Conservation (phyloP, 2,329 filamentous ascomycete genomes). For the Trichoderma endophyticum region DNA sequence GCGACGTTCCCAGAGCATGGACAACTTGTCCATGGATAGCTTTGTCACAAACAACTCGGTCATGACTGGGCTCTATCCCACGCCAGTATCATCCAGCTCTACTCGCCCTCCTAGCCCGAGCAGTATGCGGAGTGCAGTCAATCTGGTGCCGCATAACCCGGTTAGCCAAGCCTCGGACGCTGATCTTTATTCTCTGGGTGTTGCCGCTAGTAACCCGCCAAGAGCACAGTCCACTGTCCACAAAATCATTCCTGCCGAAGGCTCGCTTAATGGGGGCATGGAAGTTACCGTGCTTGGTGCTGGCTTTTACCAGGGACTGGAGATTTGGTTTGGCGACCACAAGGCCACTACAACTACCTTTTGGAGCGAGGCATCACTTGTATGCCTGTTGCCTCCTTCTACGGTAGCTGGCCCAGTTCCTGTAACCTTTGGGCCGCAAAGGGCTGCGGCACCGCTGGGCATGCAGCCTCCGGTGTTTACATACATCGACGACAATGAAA, state of each 20-base stretch:
- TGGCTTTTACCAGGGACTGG: conserved; percentile 71
- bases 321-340: conserved; percentile 76
- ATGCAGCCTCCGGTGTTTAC: conserved; percentile 59
- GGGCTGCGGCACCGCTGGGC: conserved; percentile 32
- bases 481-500: conserved; percentile 69
- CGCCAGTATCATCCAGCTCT: conserved; percentile 67
- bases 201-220: conserved; percentile 46
- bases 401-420: conserved; percentile 64
- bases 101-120: conserved; percentile 77
- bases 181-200: conserved; percentile 49
- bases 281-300: conserved; percentile 84
- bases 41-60: conserved; percentile 26
- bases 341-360: conserved; percentile 69
- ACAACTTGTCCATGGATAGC: conserved; percentile 45
- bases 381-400: conserved; percentile 73
- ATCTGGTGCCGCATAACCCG: conserved; percentile 41
- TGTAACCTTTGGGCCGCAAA: conserved; percentile 64
- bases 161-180: conserved; percentile 47
- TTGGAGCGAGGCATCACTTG: conserved; percentile 76
- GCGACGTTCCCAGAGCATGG: conserved; percentile 61
- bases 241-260: conserved; percentile 79
- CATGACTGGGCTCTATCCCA: conserved; percentile 65
- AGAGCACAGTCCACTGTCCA: conserved; percentile 61
- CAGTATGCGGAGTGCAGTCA: conserved; percentile 46
- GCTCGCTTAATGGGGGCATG: conserved; percentile 76